Evolutionary conservation across 2,329 filamentous ascomycete genomes (phyloP).

Genomic region (Calcarisporium arbuscula): DNA sequence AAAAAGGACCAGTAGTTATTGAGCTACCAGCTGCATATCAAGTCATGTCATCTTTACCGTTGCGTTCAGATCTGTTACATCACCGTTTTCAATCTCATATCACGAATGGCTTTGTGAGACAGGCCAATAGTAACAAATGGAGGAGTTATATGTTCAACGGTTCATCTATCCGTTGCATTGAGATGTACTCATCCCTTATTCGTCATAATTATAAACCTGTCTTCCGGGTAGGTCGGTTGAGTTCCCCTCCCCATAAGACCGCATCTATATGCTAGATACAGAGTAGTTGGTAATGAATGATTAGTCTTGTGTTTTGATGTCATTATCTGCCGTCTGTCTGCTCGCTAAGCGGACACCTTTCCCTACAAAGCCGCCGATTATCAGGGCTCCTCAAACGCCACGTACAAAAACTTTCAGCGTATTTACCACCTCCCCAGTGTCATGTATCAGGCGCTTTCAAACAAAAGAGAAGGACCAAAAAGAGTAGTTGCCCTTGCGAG

Average conservation of each 20-base stretch:
- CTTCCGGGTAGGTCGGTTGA: conserved; percentile 3
- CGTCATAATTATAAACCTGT: conserved; percentile 13
- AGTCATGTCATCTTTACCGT: not conserved
- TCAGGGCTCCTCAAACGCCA: conserved; percentile 10
- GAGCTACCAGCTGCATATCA: not conserved
- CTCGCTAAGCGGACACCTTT: conserved; percentile 4
- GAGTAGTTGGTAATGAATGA: conserved; percentile 13
- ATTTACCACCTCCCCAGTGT: conserved; percentile 10
- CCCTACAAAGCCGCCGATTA: conserved; percentile 4
- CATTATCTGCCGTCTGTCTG: conserved; percentile 6
- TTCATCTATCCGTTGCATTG: too few relatives aligned
- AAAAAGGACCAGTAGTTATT: conserved; percentile 42
- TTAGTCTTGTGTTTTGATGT: conserved; percentile 10
- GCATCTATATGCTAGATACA: conserved; percentile 15
- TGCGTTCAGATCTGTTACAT: not conserved
- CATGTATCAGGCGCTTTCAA: conserved; percentile 4
- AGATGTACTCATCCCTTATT: too few relatives aligned
- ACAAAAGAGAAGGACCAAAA: too few relatives aligned
- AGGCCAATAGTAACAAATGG: too few relatives aligned
- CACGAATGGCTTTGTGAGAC: not conserved
- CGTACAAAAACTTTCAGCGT: conserved; percentile 13
- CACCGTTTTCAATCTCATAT: conserved; percentile 1
- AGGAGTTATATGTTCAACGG: too few relatives aligned
- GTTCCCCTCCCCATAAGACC: conserved; percentile 6
- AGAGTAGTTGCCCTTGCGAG: not conserved